phyloP scores from a whole-genome alignment of 305 asterid species.

The Solanum hybrid region DNA sequence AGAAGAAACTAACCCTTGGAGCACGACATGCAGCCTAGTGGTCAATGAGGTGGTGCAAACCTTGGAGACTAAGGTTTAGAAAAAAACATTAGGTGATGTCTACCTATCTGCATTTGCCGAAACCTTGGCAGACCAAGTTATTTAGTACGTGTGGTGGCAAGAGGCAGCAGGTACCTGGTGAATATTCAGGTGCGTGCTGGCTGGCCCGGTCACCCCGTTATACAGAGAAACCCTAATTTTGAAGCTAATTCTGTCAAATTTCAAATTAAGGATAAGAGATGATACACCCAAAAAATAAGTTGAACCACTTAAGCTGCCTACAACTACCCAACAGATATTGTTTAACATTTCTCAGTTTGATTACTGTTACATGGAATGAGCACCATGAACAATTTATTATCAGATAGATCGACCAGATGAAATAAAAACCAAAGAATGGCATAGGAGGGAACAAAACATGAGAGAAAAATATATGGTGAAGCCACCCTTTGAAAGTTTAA shows the following conservation, averaged over 20 bases:
- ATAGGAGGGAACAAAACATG: neutral
- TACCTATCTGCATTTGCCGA: neutral
- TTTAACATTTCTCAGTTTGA: neutral
- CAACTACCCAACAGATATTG: neutral
- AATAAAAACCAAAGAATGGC: neutral
- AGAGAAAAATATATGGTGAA: neutral
- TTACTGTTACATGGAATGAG: neutral
- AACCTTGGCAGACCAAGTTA: neutral
- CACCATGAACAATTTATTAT: neutral
- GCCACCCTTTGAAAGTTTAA: neutral
- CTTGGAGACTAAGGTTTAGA: neutral
- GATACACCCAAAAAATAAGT: neutral
- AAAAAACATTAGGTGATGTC: neutral
- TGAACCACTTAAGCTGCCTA: neutral
- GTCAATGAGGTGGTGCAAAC: neutral
- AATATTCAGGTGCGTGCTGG: neutral
- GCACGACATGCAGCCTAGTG: neutral
- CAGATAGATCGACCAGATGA: neutral
- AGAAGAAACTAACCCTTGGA: neutral
- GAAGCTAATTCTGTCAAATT: neutral
- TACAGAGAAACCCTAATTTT: neutral
- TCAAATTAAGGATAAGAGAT: neutral
- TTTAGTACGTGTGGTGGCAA: neutral
- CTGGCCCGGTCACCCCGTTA: neutral
- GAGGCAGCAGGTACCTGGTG: neutral